Conservation (phyloP, 2,329 filamentous ascomycete species). For the Colletotrichum tofieldiae region DNA sequence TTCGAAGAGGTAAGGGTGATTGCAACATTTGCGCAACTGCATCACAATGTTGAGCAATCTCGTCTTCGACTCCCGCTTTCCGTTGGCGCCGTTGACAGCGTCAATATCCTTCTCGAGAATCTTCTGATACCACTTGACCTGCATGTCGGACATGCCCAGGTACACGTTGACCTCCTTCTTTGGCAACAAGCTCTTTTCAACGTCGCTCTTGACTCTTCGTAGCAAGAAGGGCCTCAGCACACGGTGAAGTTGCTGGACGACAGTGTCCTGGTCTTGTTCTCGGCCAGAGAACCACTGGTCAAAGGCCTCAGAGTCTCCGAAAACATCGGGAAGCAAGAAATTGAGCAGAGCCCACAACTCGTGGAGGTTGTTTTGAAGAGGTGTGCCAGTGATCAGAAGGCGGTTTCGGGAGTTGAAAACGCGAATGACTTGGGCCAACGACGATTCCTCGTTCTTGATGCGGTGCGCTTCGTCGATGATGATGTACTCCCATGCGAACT, state of each 20-base stretch:
- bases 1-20: constrained; percentile 98
- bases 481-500: constrained; percentile 99
- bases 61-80: constrained; percentile 98
- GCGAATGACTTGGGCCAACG: constrained; percentile 94
- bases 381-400: constrained; percentile 95
- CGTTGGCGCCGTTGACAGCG: constrained; percentile 95
- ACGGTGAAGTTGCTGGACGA: constrained; percentile 95
- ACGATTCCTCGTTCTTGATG: constrained; percentile 99
- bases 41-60: constrained; percentile 98
- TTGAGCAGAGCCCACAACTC: constrained; percentile 98
- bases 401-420: constrained; percentile 96
- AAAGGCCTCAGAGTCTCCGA: constrained; percentile 96
- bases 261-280: constrained; percentile 91
- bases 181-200: constrained; percentile 96
- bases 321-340: constrained; percentile 97
- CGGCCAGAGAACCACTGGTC: constrained; percentile 98
- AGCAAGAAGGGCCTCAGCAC: constrained; percentile 94
- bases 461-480: constrained; percentile 98
- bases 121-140: constrained; percentile 99
- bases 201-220: constrained; percentile 95
- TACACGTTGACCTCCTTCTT: constrained; percentile 99
- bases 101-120: constrained; percentile 99
- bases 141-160: constrained; percentile 99
- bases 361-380: constrained; percentile 97
- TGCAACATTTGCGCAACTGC: constrained; percentile 99